Evolutionary conservation across 176 grass and related monocot genomes (phyloP), one percentile per base, ranked within the genome.

Genomic region (Carex pumila): DNA sequence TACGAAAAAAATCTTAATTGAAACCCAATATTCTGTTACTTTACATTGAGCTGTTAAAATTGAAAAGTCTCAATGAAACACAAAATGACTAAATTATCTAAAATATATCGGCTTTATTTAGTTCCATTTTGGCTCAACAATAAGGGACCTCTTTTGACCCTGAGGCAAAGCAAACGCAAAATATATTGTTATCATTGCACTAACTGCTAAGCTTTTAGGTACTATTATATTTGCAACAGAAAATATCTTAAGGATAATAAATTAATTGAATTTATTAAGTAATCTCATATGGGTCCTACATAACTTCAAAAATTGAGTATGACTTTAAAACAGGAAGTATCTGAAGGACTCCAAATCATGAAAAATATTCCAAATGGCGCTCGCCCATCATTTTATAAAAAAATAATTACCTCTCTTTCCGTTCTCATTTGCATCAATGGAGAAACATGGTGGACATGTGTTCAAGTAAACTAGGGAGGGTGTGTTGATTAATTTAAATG

Each of bases 1-100:
- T 0, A 87, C 30, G 2, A 13, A 86, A 67, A 67, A 14, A 85
- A 69, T 80, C 43, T 36, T 82, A 82, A 7, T 7, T 60, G 30
- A 71, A 47, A 21, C 39, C 39, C 18, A n/a, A 22, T 71, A 71
- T 47, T 47, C 45, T n/a, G n/a, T 71, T n/a, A 47, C 17, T 71
- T 71, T 71, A 47, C 39, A 71, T 5, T 71, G 39, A 71, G 19
- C 39, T 49, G 60, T 62, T 62, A 62, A 22, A 25, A 62, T 10
- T 25, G 25, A 60, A 60, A 62, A 21, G n/a, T 62, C 2, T 21
- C 19, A 62, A n/a, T 62, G 19, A 62, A 62, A 2, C 8, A 62
- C 60, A 62, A 29, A 62, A 21, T 62, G n/a, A 25, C 21, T 21
- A 25, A 21, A 62, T 62, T 11, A n/a, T 62, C 19, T 62, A 62